These are phyloP conservation scores for Cytidiella melzeri DNA, from an alignment of 768 basidiomycete species.

Conservation along the genomic window DNA sequence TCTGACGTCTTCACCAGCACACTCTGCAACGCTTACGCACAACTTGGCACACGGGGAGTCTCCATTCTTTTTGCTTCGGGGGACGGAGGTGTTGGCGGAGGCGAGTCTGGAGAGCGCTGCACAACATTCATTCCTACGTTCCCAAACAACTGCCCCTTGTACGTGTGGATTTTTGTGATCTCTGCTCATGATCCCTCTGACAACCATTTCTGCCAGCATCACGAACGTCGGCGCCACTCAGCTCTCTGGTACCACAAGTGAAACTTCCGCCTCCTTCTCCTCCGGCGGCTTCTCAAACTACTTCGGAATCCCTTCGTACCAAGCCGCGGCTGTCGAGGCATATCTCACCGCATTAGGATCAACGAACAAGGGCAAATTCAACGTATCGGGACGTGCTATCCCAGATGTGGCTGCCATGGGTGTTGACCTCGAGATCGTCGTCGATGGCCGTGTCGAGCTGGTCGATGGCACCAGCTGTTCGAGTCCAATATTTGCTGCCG, in stretches of 20 bases:
- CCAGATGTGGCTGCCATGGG: slow-evolving; percentile 62
- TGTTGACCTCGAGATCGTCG: slow-evolving; percentile 36
- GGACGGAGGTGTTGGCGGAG: slow-evolving; percentile 26
- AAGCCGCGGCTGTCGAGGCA: slow-evolving; percentile 34
- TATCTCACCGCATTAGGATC: slow-evolving; percentile 39
- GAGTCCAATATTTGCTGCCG: slow-evolving; percentile 1
- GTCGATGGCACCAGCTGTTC: slow-evolving; percentile 22
- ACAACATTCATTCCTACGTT: slow-evolving; percentile 24
- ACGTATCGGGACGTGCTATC: slow-evolving; percentile 34
- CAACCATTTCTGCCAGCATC: slow-evolving; percentile 10
- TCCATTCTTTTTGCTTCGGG: slow-evolving; percentile 29
- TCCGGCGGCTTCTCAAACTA: slow-evolving; percentile 24
- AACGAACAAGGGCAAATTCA: slow-evolving; percentile 49
- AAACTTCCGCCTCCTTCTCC: slow-evolving; percentile 9
- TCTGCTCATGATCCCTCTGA: background rate
- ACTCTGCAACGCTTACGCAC: slow-evolving; percentile 23
- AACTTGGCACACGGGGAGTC: slow-evolving; percentile 25
- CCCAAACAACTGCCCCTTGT: slow-evolving; percentile 27
- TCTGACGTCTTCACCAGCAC: slow-evolving; percentile 6
- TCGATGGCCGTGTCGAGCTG: slow-evolving; percentile 26
- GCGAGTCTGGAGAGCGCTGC: slow-evolving; percentile 17
- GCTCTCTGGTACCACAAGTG: slow-evolving; percentile 18
- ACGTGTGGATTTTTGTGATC: background rate
- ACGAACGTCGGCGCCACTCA: slow-evolving; percentile 21
- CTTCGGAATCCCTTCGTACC: slow-evolving; percentile 18